A percentile compares a stretch with the other conserved stretches of the same genome.
phyloP scores from a whole-genome alignment of 495 filamentous ascomycete genomes.

The Penicillium herquei region DNA sequence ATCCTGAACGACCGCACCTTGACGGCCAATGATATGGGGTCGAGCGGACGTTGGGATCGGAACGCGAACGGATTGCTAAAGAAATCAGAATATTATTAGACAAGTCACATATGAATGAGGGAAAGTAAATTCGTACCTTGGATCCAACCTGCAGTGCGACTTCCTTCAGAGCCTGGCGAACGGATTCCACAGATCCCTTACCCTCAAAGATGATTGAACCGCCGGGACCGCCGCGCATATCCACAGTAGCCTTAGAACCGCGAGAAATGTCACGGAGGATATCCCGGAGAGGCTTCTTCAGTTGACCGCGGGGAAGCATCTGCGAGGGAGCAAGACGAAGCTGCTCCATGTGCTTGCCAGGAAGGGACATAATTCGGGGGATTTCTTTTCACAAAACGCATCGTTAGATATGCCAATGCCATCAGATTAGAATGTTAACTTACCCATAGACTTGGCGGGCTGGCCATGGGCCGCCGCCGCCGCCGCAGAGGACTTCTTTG shows the following conservation, averaged over 20 bases:
- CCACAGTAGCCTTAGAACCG: slow-evolving; percentile 79
- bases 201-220: slow-evolving; percentile 76
- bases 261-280: slow-evolving; percentile 85
- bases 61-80: slow-evolving; percentile 68
- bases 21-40: slow-evolving; percentile 85
- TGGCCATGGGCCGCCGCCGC: slow-evolving; percentile 62
- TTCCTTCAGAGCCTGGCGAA: slow-evolving; percentile 80
- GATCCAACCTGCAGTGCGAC: slow-evolving; percentile 78
- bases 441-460: slow-evolving; percentile 46
- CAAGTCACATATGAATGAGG: background rate
- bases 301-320: slow-evolving; percentile 66
- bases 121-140: slow-evolving; percentile 56
- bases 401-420: background rate
- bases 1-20: slow-evolving; percentile 84
- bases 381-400: slow-evolving; percentile 26
- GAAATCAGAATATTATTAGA: background rate
- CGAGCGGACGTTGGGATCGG: slow-evolving; percentile 79
- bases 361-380: slow-evolving; percentile 64
- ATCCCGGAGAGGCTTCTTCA: slow-evolving; percentile 80
- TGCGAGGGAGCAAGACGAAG: slow-evolving; percentile 69
- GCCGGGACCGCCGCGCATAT: slow-evolving; percentile 64
- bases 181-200: slow-evolving; percentile 71
- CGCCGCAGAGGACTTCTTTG: slow-evolving; percentile 52
- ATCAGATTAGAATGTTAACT: slow-evolving; percentile 9
- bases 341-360: slow-evolving; percentile 74